Evolutionary conservation across 345 rosid species (phyloP).

Genomic region (Physaria fendleri): DNA sequence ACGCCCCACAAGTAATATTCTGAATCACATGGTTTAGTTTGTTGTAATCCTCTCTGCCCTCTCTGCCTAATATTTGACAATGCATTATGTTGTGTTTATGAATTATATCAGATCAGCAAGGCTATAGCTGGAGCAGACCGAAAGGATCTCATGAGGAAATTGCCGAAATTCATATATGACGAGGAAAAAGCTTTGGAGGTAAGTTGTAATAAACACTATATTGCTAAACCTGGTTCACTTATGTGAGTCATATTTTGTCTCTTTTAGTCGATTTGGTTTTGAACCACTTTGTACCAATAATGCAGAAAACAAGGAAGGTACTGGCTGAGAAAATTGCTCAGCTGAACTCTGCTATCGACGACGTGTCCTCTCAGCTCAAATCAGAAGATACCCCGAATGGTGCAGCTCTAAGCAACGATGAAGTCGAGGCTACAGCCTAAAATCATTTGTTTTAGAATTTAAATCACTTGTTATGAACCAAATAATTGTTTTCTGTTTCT

Average conservation of each 20-base stretch:
- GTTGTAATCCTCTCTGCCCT: not conserved
- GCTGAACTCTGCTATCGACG: conserved; percentile 82
- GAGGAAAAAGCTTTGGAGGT: conserved; percentile 95
- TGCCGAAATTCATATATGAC: conserved; percentile 95
- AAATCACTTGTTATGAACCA: conserved; percentile 1
- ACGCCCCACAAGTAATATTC: conserved; percentile 75
- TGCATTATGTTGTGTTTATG: not conserved
- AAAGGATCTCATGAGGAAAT: conserved; percentile 85
- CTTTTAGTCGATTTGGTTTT: not conserved
- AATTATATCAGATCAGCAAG: conserved; percentile 56
- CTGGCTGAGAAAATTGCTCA: conserved; percentile 78
- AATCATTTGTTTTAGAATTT: conserved; percentile 3
- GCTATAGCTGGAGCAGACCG: conserved; percentile 71
- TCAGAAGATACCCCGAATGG: conserved; percentile 59
- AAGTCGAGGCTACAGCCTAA: conserved; percentile 56
- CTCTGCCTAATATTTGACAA: not conserved
- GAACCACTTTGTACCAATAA: conserved; percentile 10
- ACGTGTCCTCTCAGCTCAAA: conserved; percentile 68
- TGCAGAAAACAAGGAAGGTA: conserved; percentile 74
- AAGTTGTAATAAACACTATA: conserved; percentile 8
- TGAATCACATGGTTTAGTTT: conserved; percentile 9
- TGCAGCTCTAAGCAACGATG: conserved; percentile 47
- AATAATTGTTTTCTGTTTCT: conserved; percentile 19
- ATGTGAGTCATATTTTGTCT: not conserved
- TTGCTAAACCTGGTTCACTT: not conserved